Base-by-base conservation (phyloP, 495 filamentous ascomycete species). In the Daldinia bambusicola region DNA sequence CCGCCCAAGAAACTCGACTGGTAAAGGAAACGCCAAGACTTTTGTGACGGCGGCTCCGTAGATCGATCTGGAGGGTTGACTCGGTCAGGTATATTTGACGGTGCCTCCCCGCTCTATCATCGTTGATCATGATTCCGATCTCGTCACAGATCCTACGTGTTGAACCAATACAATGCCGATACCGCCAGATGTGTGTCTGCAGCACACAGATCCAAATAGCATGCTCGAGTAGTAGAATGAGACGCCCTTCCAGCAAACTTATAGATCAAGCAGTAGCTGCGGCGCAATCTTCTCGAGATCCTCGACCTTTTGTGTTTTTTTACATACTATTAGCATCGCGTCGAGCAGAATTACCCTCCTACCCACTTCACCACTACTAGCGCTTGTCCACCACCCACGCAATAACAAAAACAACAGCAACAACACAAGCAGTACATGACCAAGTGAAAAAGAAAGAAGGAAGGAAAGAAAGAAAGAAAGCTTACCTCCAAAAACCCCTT, bases 241-340 rank as follows among this genome's bases (percentile, higher is more conserved):
- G n/a, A n/a, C n/a, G 34, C 34, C 6, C 37, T 18, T 31, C 6
- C 30, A 9, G 38, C 32, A 20, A 10, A 53, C 55, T 65, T 82
- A 90, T 66, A 99, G 93, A 81, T 99, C 95, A 81, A 99, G 83
- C 75, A 97, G 77, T 77, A 99, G 80, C 82, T 97, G 93, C 61
- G 93, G 93, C 40, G 92, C 91, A 74, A 96, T 81, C 79, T 93
- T 97, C 82, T 99, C 96, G 63, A 99, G 81, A 84, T 98, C 91
- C 72, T 92, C 91, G 55, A 92, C 88, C 88, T 90, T 37, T 26
- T 26, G n/a, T n/a, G n/a, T 26, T 26, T 26, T 1, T 26, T 1
- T 36, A 18, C 18, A 12, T 8, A 14, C 8, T 70, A 51, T 67
- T 55, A 73, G 67, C 63, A 62, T 20, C 22, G 7, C 13, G 2